phyloP scores from a whole-genome alignment of 1,284 basidiomycete species.

The Puccinia novopanici region DNA sequence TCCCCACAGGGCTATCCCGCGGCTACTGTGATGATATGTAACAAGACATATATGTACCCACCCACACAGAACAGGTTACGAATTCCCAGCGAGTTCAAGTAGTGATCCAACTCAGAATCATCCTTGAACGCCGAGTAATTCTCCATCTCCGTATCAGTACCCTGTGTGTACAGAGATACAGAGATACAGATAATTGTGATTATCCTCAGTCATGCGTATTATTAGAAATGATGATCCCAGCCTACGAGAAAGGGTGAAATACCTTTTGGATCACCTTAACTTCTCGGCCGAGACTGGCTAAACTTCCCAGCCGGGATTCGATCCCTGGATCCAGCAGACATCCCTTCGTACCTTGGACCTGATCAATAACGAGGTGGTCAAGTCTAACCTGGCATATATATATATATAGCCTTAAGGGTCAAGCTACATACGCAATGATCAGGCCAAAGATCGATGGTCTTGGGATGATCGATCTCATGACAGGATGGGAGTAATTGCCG shows the following conservation, averaged over 20 bases:
- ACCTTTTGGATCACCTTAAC: conserved; percentile 11
- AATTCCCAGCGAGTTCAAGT: conserved; percentile 6
- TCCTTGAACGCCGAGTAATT: conserved; percentile 35
- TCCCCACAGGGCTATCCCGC: too few relatives aligned
- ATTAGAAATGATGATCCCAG: not conserved
- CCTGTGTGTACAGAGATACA: not conserved
- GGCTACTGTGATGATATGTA: not conserved
- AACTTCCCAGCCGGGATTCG: not conserved
- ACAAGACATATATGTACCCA: not conserved
- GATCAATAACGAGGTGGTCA: not conserved
- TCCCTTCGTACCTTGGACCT: conserved; percentile 43
- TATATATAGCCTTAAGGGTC: not conserved
- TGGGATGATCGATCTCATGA: conserved; percentile 51
- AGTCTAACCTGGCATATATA: not conserved
- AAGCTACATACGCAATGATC: conserved; percentile 63
- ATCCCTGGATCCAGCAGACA: conserved; percentile 28
- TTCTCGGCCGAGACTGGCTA: not conserved
- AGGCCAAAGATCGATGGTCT: conserved; percentile 65
- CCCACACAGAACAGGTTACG: conserved; percentile 17
- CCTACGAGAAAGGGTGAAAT: not conserved
- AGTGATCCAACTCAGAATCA: conserved; percentile 14
- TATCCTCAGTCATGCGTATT: not conserved
- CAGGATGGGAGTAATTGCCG: conserved; percentile 57
- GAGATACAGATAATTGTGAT: not conserved
- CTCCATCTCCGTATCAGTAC: not conserved